Evolutionary conservation across 257 asterid species (phyloP), one percentile per base, ranked within the genome.

Genomic region (Solanum habrochaites): DNA sequence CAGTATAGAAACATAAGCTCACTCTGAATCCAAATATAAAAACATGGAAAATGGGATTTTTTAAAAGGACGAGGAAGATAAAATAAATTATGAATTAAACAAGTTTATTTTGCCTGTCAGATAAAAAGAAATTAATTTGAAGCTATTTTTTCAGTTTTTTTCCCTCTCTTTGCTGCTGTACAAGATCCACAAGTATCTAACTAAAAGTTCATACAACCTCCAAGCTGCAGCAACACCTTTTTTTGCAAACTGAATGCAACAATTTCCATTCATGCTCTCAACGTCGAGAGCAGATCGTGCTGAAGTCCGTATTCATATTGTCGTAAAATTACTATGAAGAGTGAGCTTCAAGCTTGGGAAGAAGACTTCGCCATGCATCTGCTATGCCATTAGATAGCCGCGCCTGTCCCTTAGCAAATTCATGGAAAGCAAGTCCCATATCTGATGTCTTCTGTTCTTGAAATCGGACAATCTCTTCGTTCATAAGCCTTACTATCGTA

Each of bases 321-420:
- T 8, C 32, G 23, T 69, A 20, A 70, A 2, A 47, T 21, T 82
- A 84, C 18, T 88, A 64, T 39, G 93, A 89, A 81, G 98, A 90
- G 89, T 94, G 92, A 78, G 96, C 93, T 89, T 94, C 98, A 11
- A 97, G 95, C 93, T 94, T 96, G 87, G 98, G 99, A 90, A 97
- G 99, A 90, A 97, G 97, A 89, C 98, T 94, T 80, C 97, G 93
- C 99, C 99, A 97, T 18, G 98, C 98, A 31, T 92, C 97, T 20
- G 98, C 98, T 3, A 97, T 93, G 49, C 94, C 89, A 77, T 90
- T 95, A 16, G 99, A 93, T 77, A 96, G 90, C 11, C 89, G 90
- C 25, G 97, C 98, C 72, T 97, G 99, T 85, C 99, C 99, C 89
- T 94, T 89, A 7, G 99, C 98, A 83, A 96, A 97, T 90, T 96